These are phyloP conservation scores for Aspergillus pseudonomiae DNA, from an alignment of 2,329 filamentous ascomycete genomes.

Conservation along the genomic window DNA sequence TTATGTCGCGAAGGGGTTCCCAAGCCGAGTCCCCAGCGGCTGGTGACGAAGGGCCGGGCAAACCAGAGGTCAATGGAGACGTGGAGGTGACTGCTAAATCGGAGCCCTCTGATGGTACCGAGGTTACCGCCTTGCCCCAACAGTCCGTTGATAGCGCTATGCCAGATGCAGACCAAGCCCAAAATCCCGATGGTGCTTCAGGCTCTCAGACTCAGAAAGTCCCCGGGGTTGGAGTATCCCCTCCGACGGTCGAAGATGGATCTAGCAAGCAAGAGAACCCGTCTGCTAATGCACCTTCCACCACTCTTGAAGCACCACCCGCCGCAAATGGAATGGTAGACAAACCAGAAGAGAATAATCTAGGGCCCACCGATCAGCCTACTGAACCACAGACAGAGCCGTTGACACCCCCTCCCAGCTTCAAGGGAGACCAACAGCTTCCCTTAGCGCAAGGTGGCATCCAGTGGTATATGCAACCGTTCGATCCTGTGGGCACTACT, in stretches of 20 bases:
- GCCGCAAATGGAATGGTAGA: conserved; percentile 31
- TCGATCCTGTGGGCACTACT: conserved; percentile 78
- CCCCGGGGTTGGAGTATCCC: conserved; percentile 5
- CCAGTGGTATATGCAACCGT: conserved; percentile 83
- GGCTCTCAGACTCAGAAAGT: conserved; percentile 7
- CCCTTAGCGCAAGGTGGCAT: conserved; percentile 73
- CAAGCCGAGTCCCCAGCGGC: conserved; percentile 47
- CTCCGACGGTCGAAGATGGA: conserved; percentile 15
- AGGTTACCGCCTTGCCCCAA: conserved; percentile 14
- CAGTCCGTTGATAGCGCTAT: conserved; percentile 14
- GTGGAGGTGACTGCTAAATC: conserved; percentile 22
- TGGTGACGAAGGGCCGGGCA: conserved; percentile 44
- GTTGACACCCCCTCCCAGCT: conserved; percentile 46
- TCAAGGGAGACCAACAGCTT: conserved; percentile 45
- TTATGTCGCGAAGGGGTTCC: conserved; percentile 57
- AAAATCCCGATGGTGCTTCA: conserved; percentile 13
- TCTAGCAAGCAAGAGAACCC: conserved; percentile 20
- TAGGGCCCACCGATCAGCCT: conserved; percentile 52
- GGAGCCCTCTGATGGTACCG: conserved; percentile 30
- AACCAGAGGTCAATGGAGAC: conserved; percentile 44
- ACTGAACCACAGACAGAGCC: conserved; percentile 27
- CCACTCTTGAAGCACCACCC: conserved; percentile 32
- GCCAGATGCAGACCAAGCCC: conserved; percentile 17
- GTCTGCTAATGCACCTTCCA: conserved; percentile 37
- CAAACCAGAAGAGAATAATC: conserved; percentile 28